Conservation (phyloP, 768 basidiomycete species). For the Boletus reticulatus region DNA sequence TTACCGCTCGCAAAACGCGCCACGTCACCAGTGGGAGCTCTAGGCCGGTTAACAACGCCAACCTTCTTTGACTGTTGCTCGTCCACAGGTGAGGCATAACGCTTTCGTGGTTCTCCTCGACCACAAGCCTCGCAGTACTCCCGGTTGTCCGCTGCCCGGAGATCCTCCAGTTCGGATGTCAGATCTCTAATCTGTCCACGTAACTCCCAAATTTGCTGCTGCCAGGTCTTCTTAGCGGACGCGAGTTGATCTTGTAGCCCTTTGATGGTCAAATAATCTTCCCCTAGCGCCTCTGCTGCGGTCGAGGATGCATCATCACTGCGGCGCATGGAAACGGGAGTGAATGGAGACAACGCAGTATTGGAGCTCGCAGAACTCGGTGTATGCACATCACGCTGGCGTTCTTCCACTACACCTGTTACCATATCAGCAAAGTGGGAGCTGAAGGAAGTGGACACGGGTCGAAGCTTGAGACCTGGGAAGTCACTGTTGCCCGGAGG, state of each 20-base stretch:
- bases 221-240: slow-evolving; percentile 61
- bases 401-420: slow-evolving; percentile 23
- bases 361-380: slow-evolving; percentile 47
- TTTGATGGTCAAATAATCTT: slow-evolving; percentile 47
- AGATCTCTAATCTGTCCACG: slow-evolving; percentile 72
- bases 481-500: slow-evolving; percentile 65
- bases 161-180: slow-evolving; percentile 62
- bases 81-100: slow-evolving; percentile 9
- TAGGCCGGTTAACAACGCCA: slow-evolving; percentile 59
- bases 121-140: slow-evolving; percentile 62
- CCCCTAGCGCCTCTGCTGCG: slow-evolving; percentile 31
- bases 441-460: slow-evolving; percentile 75
- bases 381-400: slow-evolving; percentile 45
- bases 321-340: slow-evolving; percentile 35
- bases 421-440: slow-evolving; percentile 57
- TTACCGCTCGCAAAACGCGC: slow-evolving; percentile 56
- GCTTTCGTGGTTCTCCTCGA: slow-evolving; percentile 36
- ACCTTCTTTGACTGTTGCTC: slow-evolving; percentile 24
- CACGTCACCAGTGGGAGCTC: slow-evolving; percentile 64
- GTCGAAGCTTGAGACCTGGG: slow-evolving; percentile 65
- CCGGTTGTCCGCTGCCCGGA: slow-evolving; percentile 42
- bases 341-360: slow-evolving; percentile 46
- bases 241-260: slow-evolving; percentile 61
- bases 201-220: slow-evolving; percentile 71
- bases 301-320: slow-evolving; percentile 33